A percentile compares a stretch with the other conserved stretches of the same genome.
phyloP scores from a whole-genome alignment of 2,329 filamentous ascomycete species.

The Aspergillus phoenicis region DNA sequence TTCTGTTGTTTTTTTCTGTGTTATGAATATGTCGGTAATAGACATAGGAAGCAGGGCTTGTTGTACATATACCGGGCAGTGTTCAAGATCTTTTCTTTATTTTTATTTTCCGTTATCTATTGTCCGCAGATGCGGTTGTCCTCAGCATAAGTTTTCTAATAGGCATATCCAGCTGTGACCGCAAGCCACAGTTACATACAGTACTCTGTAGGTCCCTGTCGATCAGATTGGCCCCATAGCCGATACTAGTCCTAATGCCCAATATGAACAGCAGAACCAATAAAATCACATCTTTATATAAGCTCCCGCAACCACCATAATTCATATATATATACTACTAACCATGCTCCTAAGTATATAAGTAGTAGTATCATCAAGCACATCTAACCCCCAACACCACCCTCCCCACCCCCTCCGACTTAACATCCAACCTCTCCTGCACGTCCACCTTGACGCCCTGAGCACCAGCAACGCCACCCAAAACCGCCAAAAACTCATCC shows the following conservation, averaged over 20 bases:
- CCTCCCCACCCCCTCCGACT: conserved; percentile 48
- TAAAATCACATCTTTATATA: conserved; percentile 5
- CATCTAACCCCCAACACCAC: conserved; percentile 41
- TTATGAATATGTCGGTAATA: conserved; percentile 26
- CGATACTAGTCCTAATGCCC: neutral
- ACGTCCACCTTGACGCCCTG: conserved; percentile 33
- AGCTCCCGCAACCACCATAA: neutral
- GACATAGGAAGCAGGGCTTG: conserved; percentile 30
- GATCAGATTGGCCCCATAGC: neutral
- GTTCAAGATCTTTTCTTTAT: conserved; percentile 30
- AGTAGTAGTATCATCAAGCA: no score
- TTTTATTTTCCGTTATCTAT: conserved; percentile 19
- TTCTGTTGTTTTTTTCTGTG: conserved; percentile 19
- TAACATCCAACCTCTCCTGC: conserved; percentile 39
- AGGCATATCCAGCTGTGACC: neutral
- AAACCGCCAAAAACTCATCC: conserved; percentile 55
- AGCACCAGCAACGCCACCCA: conserved; percentile 30
- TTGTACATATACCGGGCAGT: conserved; percentile 40
- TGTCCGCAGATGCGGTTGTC: neutral
- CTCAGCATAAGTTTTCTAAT: no score
- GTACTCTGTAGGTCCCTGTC: neutral
- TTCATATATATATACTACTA: no score
- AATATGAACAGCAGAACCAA: neutral
- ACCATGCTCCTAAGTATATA: no score
- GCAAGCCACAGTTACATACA: neutral